Percentiles rank a stretch among this genome's conserved stretches.
phyloP scores from a whole-genome alignment of 139 green algal genomes.

The Bryopsis sp. region DNA sequence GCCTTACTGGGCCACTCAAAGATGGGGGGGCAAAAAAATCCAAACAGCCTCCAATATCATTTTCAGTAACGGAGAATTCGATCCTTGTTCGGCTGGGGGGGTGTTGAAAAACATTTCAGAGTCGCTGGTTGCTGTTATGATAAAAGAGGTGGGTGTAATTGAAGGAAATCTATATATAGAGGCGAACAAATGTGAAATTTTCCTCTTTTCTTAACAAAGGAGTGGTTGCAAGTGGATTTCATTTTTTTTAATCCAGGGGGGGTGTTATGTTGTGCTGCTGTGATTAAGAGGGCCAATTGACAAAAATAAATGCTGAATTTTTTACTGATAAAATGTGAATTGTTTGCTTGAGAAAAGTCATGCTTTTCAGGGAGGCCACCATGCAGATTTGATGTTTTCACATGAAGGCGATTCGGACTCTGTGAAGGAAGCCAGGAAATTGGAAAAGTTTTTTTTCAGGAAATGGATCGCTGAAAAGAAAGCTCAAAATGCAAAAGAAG shows the following conservation, averaged over 20 bases:
- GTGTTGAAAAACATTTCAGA: conserved; percentile 42
- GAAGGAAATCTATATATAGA: too few species aligned
- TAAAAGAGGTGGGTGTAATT: conserved; percentile 36
- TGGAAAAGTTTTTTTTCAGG: conserved; percentile 3
- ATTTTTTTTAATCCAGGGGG: too few species aligned
- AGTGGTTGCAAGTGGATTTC: too few species aligned
- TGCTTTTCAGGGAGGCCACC: conserved; percentile 17
- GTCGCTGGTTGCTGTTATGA: conserved; percentile 42
- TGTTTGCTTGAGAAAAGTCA: too few species aligned
- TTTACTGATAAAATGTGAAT: conserved; percentile 2
- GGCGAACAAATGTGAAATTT: too few species aligned
- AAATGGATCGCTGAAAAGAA: conserved; percentile 20
- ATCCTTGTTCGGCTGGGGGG: conserved; percentile 62
- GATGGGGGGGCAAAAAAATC: conserved; percentile 28
- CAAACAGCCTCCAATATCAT: conserved; percentile 40
- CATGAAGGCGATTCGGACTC: not conserved
- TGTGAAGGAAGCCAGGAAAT: not conserved
- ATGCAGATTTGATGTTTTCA: conserved; percentile 21
- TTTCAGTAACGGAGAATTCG: conserved; percentile 74
- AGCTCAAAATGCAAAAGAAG: too few species aligned
- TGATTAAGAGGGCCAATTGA: too few species aligned
- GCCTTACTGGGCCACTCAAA: conserved; percentile 20
- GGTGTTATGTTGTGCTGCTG: too few species aligned
- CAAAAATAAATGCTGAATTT: too few species aligned
- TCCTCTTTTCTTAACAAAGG: too few species aligned